A percentile compares a stretch with the other conserved stretches of the same genome.
phyloP scores from a whole-genome alignment of 192 early-diverging fungal species.

The Backusella parvicylindrica region DNA sequence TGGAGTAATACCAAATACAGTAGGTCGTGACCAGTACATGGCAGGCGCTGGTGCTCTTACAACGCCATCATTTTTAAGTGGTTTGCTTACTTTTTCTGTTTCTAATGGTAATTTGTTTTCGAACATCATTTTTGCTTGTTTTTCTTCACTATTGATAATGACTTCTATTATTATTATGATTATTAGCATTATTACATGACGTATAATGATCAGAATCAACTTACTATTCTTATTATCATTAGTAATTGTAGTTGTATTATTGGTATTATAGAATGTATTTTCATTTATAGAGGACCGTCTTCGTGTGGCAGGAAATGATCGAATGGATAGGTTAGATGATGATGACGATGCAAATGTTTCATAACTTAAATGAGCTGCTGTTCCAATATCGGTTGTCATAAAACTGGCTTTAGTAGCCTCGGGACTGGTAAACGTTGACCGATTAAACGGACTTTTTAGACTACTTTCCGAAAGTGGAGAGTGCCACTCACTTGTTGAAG shows the following conservation, averaged over 20 bases:
- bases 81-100: background rate
- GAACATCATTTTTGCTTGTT: conserved; percentile 1
- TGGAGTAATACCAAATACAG: conserved; percentile 58
- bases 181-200: background rate
- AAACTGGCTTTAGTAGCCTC: background rate
- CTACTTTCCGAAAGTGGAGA: background rate
- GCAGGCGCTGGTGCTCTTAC: conserved; percentile 64
- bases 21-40: conserved; percentile 72
- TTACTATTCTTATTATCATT: background rate
- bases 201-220: background rate
- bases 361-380: background rate
- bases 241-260: too few relatives aligned
- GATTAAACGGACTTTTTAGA: conserved; percentile 2
- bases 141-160: background rate
- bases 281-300: background rate
- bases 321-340: conserved; percentile 4
- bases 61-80: background rate
- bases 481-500: background rate
- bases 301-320: background rate
- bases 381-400: background rate
- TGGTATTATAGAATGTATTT: background rate
- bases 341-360: background rate
- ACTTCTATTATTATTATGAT: background rate
- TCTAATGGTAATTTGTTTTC: background rate
- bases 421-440: background rate